Evolutionary conservation across 2,329 filamentous ascomycete species (phyloP), one percentile per base, ranked within the genome.

Genomic region (Hypoxylon sp.): DNA sequence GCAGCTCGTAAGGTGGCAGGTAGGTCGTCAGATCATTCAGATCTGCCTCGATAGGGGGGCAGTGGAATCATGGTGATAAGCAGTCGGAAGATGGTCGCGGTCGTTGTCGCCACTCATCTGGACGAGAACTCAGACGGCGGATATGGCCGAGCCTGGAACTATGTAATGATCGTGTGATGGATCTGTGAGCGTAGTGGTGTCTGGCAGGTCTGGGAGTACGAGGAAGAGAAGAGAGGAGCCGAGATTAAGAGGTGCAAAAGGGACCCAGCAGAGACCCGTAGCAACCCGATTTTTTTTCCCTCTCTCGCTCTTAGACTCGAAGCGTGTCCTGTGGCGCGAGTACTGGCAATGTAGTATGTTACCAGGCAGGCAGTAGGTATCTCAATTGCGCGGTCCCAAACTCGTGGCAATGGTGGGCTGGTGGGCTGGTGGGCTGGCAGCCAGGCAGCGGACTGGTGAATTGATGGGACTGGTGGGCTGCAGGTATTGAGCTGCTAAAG

Each of bases 1-100:
- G 37, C 52, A 38, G 38, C 31, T 24, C 42, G 53, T 31, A 27
- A 15, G 29, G 24, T 47, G 40, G 31, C 31, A 21, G 31, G 37
- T 40, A 57, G 46, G 49, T 55, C 31, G 55, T 58, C 52, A 62
- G 55, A 62, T 48, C 53, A 55, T 48, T 24, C 50, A 38, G 51
- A 55, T 62, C 53, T 51, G 48, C 41, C 51, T 54, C 24, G 46
- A 55, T 21, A 47, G 53, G 46, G 53, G 46, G 26, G 18, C 33
- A 48, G 40, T 33, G 38, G 40, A 43, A 57, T 38, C 54, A 63
- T 63, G 55, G 49, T 42, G 41, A 53, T 46, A 50, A 55, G 35
- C 47, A 55, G 33, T 21, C 27, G 27, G 38, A 10, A 42, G 49
- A 48, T 40, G 24, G 48, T 53, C 29, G 37, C 24, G 10, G 43